Conservation (phyloP, 2,329 filamentous ascomycete species). For the Emydomyces testavorans region DNA sequence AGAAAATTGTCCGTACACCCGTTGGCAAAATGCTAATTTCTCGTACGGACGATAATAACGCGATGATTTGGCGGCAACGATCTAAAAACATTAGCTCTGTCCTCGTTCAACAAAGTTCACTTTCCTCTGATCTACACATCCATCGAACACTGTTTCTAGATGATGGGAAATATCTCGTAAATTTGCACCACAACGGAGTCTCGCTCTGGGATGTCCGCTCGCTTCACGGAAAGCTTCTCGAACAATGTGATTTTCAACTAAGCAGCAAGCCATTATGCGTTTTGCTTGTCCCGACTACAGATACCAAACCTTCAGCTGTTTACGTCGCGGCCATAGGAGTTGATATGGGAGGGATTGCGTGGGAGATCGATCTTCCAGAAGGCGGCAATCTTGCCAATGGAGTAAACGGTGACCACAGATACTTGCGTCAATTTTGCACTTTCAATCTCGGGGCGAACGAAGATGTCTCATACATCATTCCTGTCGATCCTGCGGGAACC, state of each 20-base stretch:
- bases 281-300: conserved; percentile 54
- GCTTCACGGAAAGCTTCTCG: conserved; percentile 48
- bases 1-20: conserved; percentile 77
- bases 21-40: conserved; percentile 72
- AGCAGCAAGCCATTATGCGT: conserved; percentile 67
- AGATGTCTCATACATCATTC: conserved; percentile 52
- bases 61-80: conserved; percentile 69
- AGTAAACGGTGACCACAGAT: conserved; percentile 27
- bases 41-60: conserved; percentile 64
- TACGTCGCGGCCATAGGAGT: conserved; percentile 77
- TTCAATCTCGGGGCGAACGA: conserved; percentile 53
- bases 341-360: conserved; percentile 65
- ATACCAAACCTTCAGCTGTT: conserved; percentile 40
- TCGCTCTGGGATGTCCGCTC: conserved; percentile 68
- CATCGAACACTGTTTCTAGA: conserved; percentile 68
- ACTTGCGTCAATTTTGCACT: conserved; percentile 54
- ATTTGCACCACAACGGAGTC: conserved; percentile 59
- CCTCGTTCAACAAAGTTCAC: conserved; percentile 55
- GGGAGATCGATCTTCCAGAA: conserved; percentile 58
- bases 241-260: conserved; percentile 47
- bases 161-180: conserved; percentile 69
- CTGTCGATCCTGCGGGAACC: conserved; percentile 76
- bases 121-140: conserved; percentile 59
- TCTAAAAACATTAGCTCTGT: conserved; percentile 41
- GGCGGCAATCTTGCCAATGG: conserved; percentile 20